Conservation (phyloP, 805 yeast species). For the Wickerhamomyces alni region DNA sequence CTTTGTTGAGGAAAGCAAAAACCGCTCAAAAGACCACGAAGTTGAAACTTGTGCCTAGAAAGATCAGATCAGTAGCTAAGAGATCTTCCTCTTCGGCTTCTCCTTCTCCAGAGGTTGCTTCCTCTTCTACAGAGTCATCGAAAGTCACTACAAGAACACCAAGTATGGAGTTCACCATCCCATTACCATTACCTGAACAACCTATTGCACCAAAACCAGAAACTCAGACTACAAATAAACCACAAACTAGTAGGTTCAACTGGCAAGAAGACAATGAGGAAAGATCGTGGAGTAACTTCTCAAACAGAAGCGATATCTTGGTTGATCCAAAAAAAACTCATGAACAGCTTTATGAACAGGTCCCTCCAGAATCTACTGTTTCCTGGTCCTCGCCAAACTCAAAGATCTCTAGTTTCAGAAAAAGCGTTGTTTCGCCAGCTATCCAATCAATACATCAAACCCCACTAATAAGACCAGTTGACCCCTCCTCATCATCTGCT, state of each 20-base stretch:
- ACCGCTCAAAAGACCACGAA: slow-evolving; percentile 8
- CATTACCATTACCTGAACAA: no score
- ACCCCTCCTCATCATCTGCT: slow-evolving; percentile 5
- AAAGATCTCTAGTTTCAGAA: slow-evolving; percentile 22
- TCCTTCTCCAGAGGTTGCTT: not conserved
- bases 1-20: no score
- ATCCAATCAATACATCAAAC: slow-evolving; percentile 17
- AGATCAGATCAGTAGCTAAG: slow-evolving; percentile 4
- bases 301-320: not conserved
- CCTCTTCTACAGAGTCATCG: not conserved
- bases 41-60: slow-evolving; percentile 17
- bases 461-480: slow-evolving; percentile 16
- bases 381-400: slow-evolving; percentile 21
- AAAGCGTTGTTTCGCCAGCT: slow-evolving; percentile 11
- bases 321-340: not conserved
- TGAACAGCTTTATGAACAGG: not conserved
- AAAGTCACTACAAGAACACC: not conserved
- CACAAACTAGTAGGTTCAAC: not conserved
- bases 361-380: not conserved
- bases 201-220: no score
- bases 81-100: slow-evolving; percentile 3
- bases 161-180: not conserved
- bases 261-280: slow-evolving; percentile 2
- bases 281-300: not conserved
- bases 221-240: not conserved